Conservation (phyloP, 371 early-diverging fungal genomes). For the Coemansia sp. region DNA sequence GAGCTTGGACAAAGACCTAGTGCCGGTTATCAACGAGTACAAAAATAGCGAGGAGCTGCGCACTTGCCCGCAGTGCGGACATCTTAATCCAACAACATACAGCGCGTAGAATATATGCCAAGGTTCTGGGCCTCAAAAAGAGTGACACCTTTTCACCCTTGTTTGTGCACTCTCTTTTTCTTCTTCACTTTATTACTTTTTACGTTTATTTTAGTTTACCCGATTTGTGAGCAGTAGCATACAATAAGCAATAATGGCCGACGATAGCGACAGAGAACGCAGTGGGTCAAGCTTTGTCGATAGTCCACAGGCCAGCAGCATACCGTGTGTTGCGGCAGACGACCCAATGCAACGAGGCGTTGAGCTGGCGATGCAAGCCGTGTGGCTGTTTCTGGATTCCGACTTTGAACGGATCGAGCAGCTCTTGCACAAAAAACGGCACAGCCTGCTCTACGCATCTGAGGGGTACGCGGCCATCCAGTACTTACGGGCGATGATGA, state of each 20-base stretch:
- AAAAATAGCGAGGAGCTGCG: conserved; percentile 63
- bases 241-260: neutral
- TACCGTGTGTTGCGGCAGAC: conserved; percentile 14
- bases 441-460: conserved; percentile 63
- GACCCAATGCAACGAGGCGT: conserved; percentile 55
- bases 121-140: neutral
- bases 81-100: conserved; percentile 60
- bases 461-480: conserved; percentile 68
- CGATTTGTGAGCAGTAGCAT: neutral
- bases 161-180: neutral
- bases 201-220: neutral
- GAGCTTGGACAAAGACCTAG: conserved; percentile 87
- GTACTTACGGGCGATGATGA: conserved; percentile 68
- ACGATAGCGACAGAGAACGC: neutral
- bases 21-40: conserved; percentile 85
- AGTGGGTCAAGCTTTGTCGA: neutral
- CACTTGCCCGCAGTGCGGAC: conserved; percentile 77
- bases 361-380: conserved; percentile 56
- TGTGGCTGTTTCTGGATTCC: conserved; percentile 68
- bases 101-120: neutral
- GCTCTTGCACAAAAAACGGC: conserved; percentile 54
- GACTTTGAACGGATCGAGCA: conserved; percentile 64
- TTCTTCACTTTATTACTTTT: neutral
- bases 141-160: neutral
- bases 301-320: conserved; percentile 7